Evolutionary conservation across 306 rosid genomes (phyloP).

Genomic region (Vigna mungo): DNA sequence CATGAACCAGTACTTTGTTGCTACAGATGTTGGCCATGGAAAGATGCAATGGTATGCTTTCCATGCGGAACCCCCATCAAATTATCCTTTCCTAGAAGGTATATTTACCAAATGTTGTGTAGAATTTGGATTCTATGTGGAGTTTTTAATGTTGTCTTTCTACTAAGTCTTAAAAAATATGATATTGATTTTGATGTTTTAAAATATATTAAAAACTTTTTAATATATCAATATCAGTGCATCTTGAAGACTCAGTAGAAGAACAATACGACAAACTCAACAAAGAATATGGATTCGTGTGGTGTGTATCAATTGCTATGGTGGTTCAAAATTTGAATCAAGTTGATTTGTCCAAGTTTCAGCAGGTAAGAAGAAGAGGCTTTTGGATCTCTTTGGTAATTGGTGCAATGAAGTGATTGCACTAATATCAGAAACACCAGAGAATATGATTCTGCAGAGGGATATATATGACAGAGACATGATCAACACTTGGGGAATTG

Average conservation of each 20-base stretch:
- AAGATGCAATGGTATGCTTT: slow-evolving; percentile 64
- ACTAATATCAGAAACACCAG: slow-evolving; percentile 55
- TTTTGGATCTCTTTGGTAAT: slow-evolving; percentile 45
- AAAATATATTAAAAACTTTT: too few relatives aligned
- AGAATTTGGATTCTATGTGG: too few relatives aligned
- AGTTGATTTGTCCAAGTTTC: slow-evolving; percentile 2
- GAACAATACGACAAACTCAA: too few relatives aligned
- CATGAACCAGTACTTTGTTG: slow-evolving; percentile 58
- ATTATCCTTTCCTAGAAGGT: slow-evolving; percentile 39
- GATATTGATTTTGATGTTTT: too few relatives aligned
- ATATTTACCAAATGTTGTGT: neutral
- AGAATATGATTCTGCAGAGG: slow-evolving; percentile 51
- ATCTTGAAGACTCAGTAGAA: too few relatives aligned
- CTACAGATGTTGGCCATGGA: slow-evolving; percentile 56
- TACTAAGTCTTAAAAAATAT: too few relatives aligned
- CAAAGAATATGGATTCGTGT: neutral
- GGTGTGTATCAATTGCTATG: slow-evolving; percentile 9
- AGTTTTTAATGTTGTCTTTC: too few relatives aligned
- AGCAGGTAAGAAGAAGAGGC: slow-evolving; percentile 51
- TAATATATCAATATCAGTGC: too few relatives aligned
- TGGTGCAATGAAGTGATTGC: slow-evolving; percentile 55
- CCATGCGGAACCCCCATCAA: slow-evolving; percentile 52
- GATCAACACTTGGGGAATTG: slow-evolving; percentile 52
- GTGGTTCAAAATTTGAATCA: slow-evolving; percentile 24
- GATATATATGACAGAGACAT: slow-evolving; percentile 60